A percentile compares a stretch with the other conserved stretches of the same genome.
Conservation (phyloP, 2,329 filamentous ascomycete genomes). For the Harringtonia aguacate region DNA sequence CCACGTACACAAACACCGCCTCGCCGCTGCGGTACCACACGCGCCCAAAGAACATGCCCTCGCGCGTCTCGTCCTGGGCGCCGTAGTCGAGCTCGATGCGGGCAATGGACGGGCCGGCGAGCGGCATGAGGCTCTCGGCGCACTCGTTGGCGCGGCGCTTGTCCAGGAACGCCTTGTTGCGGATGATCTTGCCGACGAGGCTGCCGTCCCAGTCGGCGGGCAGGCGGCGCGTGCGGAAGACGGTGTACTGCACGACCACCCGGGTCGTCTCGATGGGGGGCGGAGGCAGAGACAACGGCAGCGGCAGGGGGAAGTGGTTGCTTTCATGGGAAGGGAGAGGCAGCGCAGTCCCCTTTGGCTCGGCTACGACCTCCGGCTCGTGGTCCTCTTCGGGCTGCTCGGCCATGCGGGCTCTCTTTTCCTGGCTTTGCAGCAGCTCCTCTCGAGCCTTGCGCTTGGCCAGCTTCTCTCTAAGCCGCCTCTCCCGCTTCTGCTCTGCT, state of each 20-base stretch:
- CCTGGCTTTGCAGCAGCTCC: neutral
- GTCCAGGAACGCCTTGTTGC: conserved; percentile 6
- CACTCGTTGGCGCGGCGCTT: conserved; percentile 9
- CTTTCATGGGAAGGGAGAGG: neutral
- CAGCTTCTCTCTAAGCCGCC: neutral
- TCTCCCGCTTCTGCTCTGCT: neutral
- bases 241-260: conserved; percentile 8
- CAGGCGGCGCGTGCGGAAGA: conserved; percentile 7
- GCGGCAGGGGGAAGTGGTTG: neutral
- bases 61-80: conserved; percentile 1
- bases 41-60: conserved; percentile 10
- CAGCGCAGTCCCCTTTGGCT: too few species aligned
- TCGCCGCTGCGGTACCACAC: conserved; percentile 1
- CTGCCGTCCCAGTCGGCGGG: neutral
- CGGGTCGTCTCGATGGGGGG: conserved; percentile 1
- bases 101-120: neutral
- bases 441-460: neutral
- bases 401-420: neutral
- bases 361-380: too few species aligned
- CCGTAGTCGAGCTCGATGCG: conserved; percentile 6
- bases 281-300: neutral
- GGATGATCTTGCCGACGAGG: conserved; percentile 3
- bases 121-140: neutral
- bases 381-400: too few species aligned
- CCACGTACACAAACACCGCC: conserved; percentile 8